Evolutionary conservation across 164 flowering plant species (phyloP).

Genomic region (Kingdonia uniflora): DNA sequence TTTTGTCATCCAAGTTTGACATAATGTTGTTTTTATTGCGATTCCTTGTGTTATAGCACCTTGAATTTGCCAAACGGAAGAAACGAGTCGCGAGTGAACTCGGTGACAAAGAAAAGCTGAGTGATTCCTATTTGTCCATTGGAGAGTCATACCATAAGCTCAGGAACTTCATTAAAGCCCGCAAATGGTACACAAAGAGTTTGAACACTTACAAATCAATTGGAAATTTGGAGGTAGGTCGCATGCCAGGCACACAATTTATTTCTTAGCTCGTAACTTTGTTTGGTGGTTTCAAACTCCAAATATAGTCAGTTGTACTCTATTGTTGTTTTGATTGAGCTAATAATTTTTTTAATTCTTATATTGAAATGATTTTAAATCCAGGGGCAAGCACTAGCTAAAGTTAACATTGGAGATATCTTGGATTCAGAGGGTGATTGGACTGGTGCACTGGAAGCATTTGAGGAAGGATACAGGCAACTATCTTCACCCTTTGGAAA

Average conservation of each 20-base stretch:
- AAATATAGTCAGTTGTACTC: too few relatives aligned
- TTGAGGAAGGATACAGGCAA: conserved; percentile 79
- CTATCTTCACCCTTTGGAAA: conserved; percentile 2
- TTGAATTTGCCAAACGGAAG: conserved; percentile 64
- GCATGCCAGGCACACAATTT: too few relatives aligned
- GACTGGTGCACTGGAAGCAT: conserved; percentile 65
- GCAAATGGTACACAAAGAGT: conserved; percentile 71
- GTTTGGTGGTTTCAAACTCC: too few relatives aligned
- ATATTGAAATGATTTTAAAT: not conserved
- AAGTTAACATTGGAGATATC: conserved; percentile 67
- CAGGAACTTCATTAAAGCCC: conserved; percentile 63
- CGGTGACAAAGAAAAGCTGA: conserved; percentile 80
- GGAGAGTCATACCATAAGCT: conserved; percentile 93
- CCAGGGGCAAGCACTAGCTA: conserved; percentile 89
- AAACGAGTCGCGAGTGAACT: conserved; percentile 66
- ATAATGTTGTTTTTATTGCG: too few relatives aligned
- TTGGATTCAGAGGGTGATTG: conserved; percentile 70
- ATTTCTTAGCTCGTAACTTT: too few relatives aligned
- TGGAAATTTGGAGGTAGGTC: conserved; percentile 72
- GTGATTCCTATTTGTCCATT: conserved; percentile 66
- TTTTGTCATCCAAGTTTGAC: too few relatives aligned
- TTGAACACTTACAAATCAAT: conserved; percentile 61
- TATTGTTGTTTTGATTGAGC: too few relatives aligned
- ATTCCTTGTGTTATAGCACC: conserved; percentile 38
- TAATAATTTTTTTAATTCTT: not conserved